Evolutionary conservation across 805 yeast genomes (phyloP), one percentile per base, ranked within the genome.

Genomic region (Yamadazyma kitorensis): DNA sequence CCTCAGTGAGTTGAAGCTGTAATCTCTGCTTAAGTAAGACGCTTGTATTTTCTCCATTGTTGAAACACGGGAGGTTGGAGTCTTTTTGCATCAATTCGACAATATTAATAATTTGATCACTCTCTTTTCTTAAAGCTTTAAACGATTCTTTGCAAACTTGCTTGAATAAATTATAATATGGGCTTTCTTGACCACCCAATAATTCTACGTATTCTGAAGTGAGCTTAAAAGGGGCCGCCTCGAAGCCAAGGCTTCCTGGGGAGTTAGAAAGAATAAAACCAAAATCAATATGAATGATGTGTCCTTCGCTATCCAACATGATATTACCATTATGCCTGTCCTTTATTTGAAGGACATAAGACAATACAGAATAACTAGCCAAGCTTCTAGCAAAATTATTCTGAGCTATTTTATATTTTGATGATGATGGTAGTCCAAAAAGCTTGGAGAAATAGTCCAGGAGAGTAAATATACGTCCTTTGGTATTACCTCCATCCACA

Each of bases 241-340:
- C 99, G 56, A 93, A 89, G 0, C 97, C 96, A 36, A 93, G 88
- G 31, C 95, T 83, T 3, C 98, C 98, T 0, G 99, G 99, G 0
- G 97, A 82, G 53, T 93, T 91, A 0, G 96, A 86, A 3, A 91
- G 68, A 55, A 91, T 61, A 57, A 87, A 91, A 0, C 98, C 98
- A 64, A 93, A 93, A 61, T 93, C 98, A 48, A 93, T 93, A 57
- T 86, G 95, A 29, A 91, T 80, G 9, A 93, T 83, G 54, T 93
- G 98, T 0, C 98, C 98, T 40, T 91, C 95, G 39, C 82, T 80
- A 53, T 93, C 98, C 24, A 91, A 68, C 98, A 93, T 91, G 39
- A 93, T 89, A 57, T 93, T 93, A 52, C 98, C 98, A 54, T 91
- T 91, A 55, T 91, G 98, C 47, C 98, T 76, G 59, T 93, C 98